These are phyloP conservation scores for Ocimum tenuiflorum DNA, from an alignment of 257 asterid species.

Conservation along the genomic window DNA sequence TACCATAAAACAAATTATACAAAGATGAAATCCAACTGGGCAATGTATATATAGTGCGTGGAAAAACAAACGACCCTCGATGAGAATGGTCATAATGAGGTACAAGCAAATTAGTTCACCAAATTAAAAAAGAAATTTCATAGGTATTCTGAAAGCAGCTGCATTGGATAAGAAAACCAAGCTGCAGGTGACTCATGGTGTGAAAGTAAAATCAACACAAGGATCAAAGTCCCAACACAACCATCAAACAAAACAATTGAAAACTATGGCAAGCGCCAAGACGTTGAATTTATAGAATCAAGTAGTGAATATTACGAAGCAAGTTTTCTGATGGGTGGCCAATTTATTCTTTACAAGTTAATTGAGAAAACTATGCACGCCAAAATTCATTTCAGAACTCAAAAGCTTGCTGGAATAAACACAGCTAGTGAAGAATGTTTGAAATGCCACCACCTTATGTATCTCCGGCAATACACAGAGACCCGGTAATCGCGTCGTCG, in stretches of 20 bases:
- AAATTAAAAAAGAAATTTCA: neutral
- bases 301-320: too few relatives aligned
- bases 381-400: neutral
- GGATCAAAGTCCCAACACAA: neutral
- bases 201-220: neutral
- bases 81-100: constrained; percentile 10
- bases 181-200: neutral
- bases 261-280: neutral
- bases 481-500: constrained; percentile 61
- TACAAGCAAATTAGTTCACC: neutral
- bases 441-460: constrained; percentile 49
- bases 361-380: neutral
- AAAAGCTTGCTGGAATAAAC: neutral
- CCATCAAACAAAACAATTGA: neutral
- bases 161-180: neutral
- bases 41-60: constrained; percentile 6
- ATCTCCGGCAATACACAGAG: constrained; percentile 70
- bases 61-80: neutral
- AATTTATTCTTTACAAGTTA: neutral
- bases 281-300: too few relatives aligned
- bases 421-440: constrained; percentile 6
- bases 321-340: neutral
- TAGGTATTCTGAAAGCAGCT: neutral
- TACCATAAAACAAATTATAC: constrained; percentile 6
- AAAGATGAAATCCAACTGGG: neutral